Base-by-base conservation (phyloP, 1,284 basidiomycete genomes). In the Malassezia vespertilionis region DNA sequence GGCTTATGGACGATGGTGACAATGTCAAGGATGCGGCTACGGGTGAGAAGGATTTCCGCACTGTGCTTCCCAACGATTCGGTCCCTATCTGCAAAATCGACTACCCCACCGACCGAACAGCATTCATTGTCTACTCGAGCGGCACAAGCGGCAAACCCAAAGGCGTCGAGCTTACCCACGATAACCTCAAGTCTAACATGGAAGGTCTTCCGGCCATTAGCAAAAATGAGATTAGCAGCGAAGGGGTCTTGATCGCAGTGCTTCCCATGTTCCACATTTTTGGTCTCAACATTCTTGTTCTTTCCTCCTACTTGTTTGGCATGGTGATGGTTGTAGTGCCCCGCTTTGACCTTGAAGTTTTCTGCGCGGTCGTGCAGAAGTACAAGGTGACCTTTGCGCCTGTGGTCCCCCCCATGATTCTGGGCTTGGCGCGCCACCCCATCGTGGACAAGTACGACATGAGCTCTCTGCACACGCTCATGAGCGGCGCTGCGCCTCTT, bases 341-440 rank as follows among this genome's bases (percentile, higher is more conserved):
- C 0, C 78, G 78, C 14, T 90, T 87, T 67, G 82, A 88, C 52
- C 79, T 86, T 2, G 74, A 76, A 8, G 72, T 76, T 22, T 86
- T 86, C 58, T 82, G 83, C 64, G 74, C 74, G 24, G 75, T 77
- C 42, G 76, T 85, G 34, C 76, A 81, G 55, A 75, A 76, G 54
- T 84, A 84, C 73, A 77, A 75, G 42, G 76, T 81, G 42, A 82
- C 82, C 0, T 70, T 73, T 30, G 64, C 76, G 0, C 73, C 86
- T 6, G 76, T 90, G 33, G 88, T 91, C 0, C 88, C 89, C 0
- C 88, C 88, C 0, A 80, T 93, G 36, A 74, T 88, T 4, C 80
- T 91, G 5, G 75, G 79, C 1, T 74, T 88, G 20, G 75, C 80
- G 1, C 79, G 85, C 79, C 79, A 82, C 67, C 80, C 82, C 75